Evolutionary conservation across 345 rosid genomes (phyloP).

Genomic region (Kernera saxatilis): DNA sequence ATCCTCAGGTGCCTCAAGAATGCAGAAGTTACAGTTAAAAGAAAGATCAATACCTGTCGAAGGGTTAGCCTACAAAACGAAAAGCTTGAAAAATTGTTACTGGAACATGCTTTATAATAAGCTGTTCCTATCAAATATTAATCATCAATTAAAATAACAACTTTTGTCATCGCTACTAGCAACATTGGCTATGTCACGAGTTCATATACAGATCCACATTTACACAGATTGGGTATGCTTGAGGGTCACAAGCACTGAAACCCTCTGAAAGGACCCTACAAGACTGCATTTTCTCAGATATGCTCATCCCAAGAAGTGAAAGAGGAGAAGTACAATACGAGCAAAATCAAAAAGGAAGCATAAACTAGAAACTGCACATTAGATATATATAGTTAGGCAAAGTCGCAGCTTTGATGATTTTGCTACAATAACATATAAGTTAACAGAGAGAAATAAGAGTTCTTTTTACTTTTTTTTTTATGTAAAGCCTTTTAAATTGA

Average conservation of each 20-base stretch:
- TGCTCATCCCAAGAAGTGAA: not conserved
- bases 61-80: conserved; percentile 8
- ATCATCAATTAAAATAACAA: not conserved
- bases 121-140: not conserved
- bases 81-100: not conserved
- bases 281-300: not conserved
- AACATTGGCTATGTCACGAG: not conserved
- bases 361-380: conserved; percentile 45
- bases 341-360: not conserved
- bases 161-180: not conserved
- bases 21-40: conserved; percentile 23
- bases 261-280: not conserved
- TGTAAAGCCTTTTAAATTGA: conserved; percentile 31
- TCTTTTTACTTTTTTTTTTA: not conserved
- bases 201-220: not conserved
- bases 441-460: conserved; percentile 23
- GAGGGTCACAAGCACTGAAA: not conserved
- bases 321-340: not conserved
- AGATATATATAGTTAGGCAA: conserved; percentile 35
- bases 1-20: conserved; percentile 29
- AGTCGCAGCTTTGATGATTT: conserved; percentile 36
- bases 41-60: conserved; percentile 17
- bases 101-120: not conserved
- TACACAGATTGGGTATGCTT: not conserved
- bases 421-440: conserved; percentile 36